These are phyloP conservation scores for Aspergillus sergii DNA, from an alignment of 2,329 filamentous ascomycete species.

Conservation along the genomic window DNA sequence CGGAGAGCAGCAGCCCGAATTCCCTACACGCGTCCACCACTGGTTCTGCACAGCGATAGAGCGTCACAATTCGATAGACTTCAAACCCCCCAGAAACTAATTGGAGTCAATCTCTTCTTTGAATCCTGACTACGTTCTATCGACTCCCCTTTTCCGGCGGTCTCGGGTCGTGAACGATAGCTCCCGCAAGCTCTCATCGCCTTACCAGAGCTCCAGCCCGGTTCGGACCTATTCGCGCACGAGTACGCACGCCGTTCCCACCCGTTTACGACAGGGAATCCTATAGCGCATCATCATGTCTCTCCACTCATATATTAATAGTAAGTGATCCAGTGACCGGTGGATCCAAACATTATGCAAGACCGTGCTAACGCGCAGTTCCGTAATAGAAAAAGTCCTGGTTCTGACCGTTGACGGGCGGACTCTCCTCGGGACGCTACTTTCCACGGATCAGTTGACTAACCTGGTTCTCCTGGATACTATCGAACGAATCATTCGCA, in stretches of 20 bases:
- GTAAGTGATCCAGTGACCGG: slow-evolving; percentile 38
- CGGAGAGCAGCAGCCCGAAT: neutral
- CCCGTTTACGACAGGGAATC: neutral
- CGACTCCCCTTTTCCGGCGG: neutral
- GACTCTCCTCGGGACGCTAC: slow-evolving; percentile 78
- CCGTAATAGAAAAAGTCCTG: slow-evolving; percentile 75
- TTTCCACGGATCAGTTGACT: slow-evolving; percentile 87
- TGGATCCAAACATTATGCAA: neutral
- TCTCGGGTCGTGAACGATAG: neutral
- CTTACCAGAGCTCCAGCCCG: neutral
- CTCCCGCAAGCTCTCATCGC: neutral
- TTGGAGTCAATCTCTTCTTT: neutral
- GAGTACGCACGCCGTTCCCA: neutral
- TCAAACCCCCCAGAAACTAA: neutral
- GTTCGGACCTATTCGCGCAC: neutral
- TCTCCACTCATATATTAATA: slow-evolving; percentile 57
- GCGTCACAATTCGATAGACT: neutral
- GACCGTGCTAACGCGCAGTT: slow-evolving; percentile 14
- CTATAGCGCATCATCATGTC: slow-evolving; percentile 47
- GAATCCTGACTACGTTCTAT: neutral
- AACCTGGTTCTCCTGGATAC: slow-evolving; percentile 87
- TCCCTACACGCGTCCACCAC: neutral
- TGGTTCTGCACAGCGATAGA: neutral
- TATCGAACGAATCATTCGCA: slow-evolving; percentile 86
- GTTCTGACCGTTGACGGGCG: slow-evolving; percentile 92